Percentiles rank a stretch among this genome's conserved stretches.
Evolutionary conservation across 2,329 filamentous ascomycete species (phyloP).

Genomic region (Leptographium flavum): DNA sequence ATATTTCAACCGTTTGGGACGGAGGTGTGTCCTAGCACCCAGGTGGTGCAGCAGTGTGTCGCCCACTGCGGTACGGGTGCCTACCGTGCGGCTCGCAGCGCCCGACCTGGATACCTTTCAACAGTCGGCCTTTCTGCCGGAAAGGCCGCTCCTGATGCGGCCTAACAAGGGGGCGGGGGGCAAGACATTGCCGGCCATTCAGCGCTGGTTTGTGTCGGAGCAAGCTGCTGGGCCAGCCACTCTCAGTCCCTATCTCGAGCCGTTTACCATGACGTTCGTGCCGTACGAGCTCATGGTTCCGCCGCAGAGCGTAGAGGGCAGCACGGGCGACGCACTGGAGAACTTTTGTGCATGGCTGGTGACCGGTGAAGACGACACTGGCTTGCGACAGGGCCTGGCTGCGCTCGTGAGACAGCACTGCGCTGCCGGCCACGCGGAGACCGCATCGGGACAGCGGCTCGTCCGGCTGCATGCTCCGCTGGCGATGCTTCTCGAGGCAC

Average conservation of each 20-base stretch:
- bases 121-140: constrained; percentile 15
- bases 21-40: neutral
- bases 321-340: neutral
- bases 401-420: constrained; percentile 4
- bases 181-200: constrained; percentile 31
- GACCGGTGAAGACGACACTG: neutral
- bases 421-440: neutral
- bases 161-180: neutral
- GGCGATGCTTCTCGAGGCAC: constrained; percentile 44
- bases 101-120: too few species aligned
- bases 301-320: neutral
- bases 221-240: neutral
- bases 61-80: too few species aligned
- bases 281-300: constrained; percentile 24
- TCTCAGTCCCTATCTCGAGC: constrained; percentile 16
- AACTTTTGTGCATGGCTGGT: constrained; percentile 8
- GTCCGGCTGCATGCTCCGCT: constrained; percentile 46
- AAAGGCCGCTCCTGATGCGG: constrained; percentile 38
- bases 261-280: constrained; percentile 18
- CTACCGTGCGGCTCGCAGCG: too few species aligned
- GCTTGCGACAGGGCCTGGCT: constrained; percentile 3
- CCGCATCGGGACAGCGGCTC: constrained; percentile 24
- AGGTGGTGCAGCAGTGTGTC: neutral
- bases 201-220: constrained; percentile 40
- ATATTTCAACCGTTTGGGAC: neutral